phyloP scores from a whole-genome alignment of 2,329 filamentous ascomycete species.

The Aspergillus sp. region DNA sequence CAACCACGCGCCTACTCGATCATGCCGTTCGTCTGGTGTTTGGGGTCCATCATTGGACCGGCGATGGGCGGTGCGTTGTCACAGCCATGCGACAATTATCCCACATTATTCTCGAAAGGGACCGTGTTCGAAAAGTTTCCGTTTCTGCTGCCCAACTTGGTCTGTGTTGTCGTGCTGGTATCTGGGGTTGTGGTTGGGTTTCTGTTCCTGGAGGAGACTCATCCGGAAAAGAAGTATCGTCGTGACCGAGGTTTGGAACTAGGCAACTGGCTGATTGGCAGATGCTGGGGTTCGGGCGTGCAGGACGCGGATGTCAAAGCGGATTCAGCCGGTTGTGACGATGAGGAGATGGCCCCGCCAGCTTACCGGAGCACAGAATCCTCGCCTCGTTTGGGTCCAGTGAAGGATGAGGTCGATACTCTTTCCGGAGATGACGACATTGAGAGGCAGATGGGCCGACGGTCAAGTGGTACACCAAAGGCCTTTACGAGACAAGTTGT shows the following conservation, averaged over 20 bases:
- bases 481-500: conserved; percentile 84
- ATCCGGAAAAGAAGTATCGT: conserved; percentile 74
- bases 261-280: conserved; percentile 66
- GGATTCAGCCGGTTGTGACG: conserved; percentile 50
- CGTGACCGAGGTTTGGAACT: conserved; percentile 75
- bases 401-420: conserved; percentile 27
- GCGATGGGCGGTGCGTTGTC: conserved; percentile 88
- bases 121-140: conserved; percentile 84
- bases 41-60: conserved; percentile 92
- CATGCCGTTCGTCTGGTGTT: conserved; percentile 97
- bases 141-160: conserved; percentile 88
- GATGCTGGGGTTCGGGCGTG: conserved; percentile 28
- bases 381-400: conserved; percentile 50
- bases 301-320: conserved; percentile 50
- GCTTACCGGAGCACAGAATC: conserved; percentile 63
- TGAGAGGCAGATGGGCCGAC: conserved; percentile 41
- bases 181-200: conserved; percentile 76
- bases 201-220: conserved; percentile 91
- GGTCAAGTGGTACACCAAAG: conserved; percentile 49
- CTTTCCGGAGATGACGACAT: conserved; percentile 40
- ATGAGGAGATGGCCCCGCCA: conserved; percentile 63
- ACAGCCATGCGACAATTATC: conserved; percentile 80
- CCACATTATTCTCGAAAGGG: conserved; percentile 67
- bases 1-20: conserved; percentile 94
- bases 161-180: conserved; percentile 76